Base-by-base conservation (phyloP, 768 basidiomycete genomes). In the Boletus vermiculosoides region DNA sequence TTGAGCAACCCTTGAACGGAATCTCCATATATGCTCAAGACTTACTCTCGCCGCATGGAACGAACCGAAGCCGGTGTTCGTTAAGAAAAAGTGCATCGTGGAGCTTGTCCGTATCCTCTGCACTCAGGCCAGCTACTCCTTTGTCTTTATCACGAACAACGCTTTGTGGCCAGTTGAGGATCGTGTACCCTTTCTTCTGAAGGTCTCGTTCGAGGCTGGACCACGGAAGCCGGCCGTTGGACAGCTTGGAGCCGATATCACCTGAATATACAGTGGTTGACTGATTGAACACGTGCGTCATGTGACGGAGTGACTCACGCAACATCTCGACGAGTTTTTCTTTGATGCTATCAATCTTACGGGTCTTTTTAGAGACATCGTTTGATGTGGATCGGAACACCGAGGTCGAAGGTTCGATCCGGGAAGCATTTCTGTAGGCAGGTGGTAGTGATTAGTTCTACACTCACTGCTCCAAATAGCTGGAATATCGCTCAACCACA, bases 121-220 rank as follows among this genome's bases (percentile, higher is more conserved):
- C 37, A 18, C 45, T 46, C 0, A 54, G 7, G 3, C 57, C 39
- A n/a, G 25, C 45, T 16, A 54, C 34, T 1, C 56, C 52, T 33
- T 54, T 58, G 5, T 45, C 56, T 15, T 7, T 44, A 2, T 62
- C 54, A 4, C 54, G 56, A 20, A 36, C 5, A 40, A 40, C 52
- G 0, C 42, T 51, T 2, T 46, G 13, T 0, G 62, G 62, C 62
- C 56, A 62, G 16, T 62, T 50, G 18, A 50, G 0, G 7, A 62
- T 52, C 25, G 0, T 31, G n/a, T 58, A 63, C 4, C 61, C 57
- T 2, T 44, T 42, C 40, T 42, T 56, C 13, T 6, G 6, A 1
- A 59, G 10, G 10, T 63, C 49, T 4, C 9, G n/a, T n/a, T 60
- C 46, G 20, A 64, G 58, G 4, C 58, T 64, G 2, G 54, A 57